phyloP scores from a whole-genome alignment of 441 rosid species.

The Hura crepitans region DNA sequence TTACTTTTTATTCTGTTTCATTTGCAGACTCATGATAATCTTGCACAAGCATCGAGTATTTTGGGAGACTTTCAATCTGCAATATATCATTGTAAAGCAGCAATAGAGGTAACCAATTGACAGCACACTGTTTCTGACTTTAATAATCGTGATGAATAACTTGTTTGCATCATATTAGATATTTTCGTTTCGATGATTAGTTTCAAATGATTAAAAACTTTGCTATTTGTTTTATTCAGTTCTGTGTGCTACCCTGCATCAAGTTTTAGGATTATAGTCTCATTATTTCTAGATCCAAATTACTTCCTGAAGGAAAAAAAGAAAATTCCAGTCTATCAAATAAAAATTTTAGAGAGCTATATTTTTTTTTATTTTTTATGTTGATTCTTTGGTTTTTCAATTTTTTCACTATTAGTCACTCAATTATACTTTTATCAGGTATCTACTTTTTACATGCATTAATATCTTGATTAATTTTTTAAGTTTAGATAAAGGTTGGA shows the following conservation, averaged over 20 bases:
- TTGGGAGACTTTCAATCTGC: slow-evolving; percentile 56
- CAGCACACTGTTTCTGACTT: background rate
- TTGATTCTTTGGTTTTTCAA: too few species aligned
- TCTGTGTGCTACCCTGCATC: background rate
- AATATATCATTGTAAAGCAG: slow-evolving; percentile 57
- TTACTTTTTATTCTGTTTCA: slow-evolving; percentile 5
- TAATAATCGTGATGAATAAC: background rate
- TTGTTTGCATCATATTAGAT: background rate
- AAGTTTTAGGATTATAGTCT: background rate
- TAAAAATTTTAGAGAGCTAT: too few species aligned
- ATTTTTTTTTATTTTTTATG: too few species aligned
- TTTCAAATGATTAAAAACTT: background rate
- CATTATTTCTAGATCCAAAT: background rate
- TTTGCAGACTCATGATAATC: slow-evolving; percentile 63
- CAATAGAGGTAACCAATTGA: slow-evolving; percentile 47
- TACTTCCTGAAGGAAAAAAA: too few species aligned
- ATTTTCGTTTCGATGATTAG: background rate
- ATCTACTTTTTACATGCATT: too few species aligned
- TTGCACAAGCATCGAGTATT: slow-evolving; percentile 62
- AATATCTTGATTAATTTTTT: too few species aligned
- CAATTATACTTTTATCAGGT: too few species aligned
- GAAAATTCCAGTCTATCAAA: too few species aligned
- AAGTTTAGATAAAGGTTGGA: too few species aligned
- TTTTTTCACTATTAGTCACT: too few species aligned
- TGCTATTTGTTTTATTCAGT: background rate